Percentiles rank a stretch among this genome's conserved stretches.
phyloP scores from a whole-genome alignment of 177 flowering plant species.

The Telopea speciosissima region DNA sequence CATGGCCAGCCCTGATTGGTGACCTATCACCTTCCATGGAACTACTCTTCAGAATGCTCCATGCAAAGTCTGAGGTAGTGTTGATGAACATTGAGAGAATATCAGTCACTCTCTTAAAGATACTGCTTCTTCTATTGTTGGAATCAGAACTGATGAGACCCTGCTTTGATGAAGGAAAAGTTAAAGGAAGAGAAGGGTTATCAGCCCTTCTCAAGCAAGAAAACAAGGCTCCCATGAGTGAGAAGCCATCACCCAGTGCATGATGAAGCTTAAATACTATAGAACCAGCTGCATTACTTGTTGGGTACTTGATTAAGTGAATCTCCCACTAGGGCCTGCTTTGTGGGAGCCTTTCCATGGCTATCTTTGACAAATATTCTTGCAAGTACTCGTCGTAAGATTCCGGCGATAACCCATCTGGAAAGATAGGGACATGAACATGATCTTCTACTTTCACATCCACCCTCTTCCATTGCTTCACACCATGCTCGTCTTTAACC shows the following conservation, averaged over 20 bases:
- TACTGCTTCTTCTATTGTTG: background rate
- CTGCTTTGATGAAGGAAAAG: conserved; percentile 30
- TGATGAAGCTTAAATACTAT: conserved; percentile 52
- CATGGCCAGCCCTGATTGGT: conserved; percentile 38
- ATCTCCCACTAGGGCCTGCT: conserved; percentile 47
- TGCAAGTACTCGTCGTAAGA: conserved; percentile 28
- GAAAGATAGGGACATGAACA: conserved; percentile 27
- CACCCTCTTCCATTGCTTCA: conserved; percentile 40
- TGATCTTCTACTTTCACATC: conserved; percentile 40
- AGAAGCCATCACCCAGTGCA: conserved; percentile 56
- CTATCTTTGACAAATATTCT: conserved; percentile 32
- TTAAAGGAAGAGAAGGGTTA: conserved; percentile 39
- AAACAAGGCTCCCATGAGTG: conserved; percentile 55
- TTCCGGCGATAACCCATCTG: conserved; percentile 18
- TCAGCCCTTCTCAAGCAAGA: conserved; percentile 45
- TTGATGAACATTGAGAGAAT: conserved; percentile 13
- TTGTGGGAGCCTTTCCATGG: conserved; percentile 29
- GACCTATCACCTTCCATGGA: conserved; percentile 38
- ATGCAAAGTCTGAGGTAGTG: conserved; percentile 36
- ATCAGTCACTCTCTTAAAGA: conserved; percentile 12
- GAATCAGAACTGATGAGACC: background rate
- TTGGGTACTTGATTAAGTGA: conserved; percentile 45
- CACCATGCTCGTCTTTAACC: conserved; percentile 34
- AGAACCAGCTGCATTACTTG: conserved; percentile 37
- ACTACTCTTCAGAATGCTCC: conserved; percentile 39